A percentile compares a stretch with the other conserved stretches of the same genome.
These are phyloP conservation scores for Trichoderma sp. DNA, from an alignment of 2,329 filamentous ascomycete genomes.

Conservation along the genomic window DNA sequence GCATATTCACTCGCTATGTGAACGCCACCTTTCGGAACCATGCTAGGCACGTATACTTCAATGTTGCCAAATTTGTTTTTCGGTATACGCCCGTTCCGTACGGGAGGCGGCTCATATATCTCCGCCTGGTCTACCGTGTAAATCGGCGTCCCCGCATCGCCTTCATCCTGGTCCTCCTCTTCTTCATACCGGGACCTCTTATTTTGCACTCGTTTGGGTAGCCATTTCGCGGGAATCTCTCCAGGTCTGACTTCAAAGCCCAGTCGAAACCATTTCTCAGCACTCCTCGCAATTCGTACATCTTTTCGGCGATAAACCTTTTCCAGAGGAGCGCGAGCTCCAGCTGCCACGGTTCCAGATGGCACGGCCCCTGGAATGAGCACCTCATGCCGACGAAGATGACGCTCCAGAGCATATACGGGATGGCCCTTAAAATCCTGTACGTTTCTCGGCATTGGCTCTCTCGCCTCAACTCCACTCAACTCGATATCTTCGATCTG, in stretches of 20 bases:
- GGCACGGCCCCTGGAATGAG: slow-evolving; percentile 68
- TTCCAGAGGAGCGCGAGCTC: slow-evolving; percentile 65
- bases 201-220: slow-evolving; percentile 51
- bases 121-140: slow-evolving; percentile 68
- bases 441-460: slow-evolving; percentile 84
- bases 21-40: slow-evolving; percentile 80
- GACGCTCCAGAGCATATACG: slow-evolving; percentile 78
- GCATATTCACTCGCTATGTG: slow-evolving; percentile 67
- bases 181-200: slow-evolving; percentile 30
- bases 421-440: slow-evolving; percentile 88
- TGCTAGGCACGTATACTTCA: slow-evolving; percentile 87
- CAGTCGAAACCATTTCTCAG: slow-evolving; percentile 87
- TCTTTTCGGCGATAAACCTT: slow-evolving; percentile 80
- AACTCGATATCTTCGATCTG: slow-evolving; percentile 83
- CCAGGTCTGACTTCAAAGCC: slow-evolving; percentile 76
- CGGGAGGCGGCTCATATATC: slow-evolving; percentile 72
- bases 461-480: slow-evolving; percentile 66
- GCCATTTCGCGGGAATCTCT: slow-evolving; percentile 80
- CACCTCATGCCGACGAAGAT: slow-evolving; percentile 81
- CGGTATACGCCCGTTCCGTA: slow-evolving; percentile 74
- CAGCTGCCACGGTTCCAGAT: slow-evolving; percentile 75
- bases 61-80: slow-evolving; percentile 95
- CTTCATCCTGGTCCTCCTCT: slow-evolving; percentile 31
- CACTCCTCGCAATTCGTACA: slow-evolving; percentile 74
- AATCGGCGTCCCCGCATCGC: slow-evolving; percentile 53